Evolutionary conservation across 352 stramenopile species (phyloP), one percentile per base, ranked within the genome.

Genomic region (Globisporangium middletonii): DNA sequence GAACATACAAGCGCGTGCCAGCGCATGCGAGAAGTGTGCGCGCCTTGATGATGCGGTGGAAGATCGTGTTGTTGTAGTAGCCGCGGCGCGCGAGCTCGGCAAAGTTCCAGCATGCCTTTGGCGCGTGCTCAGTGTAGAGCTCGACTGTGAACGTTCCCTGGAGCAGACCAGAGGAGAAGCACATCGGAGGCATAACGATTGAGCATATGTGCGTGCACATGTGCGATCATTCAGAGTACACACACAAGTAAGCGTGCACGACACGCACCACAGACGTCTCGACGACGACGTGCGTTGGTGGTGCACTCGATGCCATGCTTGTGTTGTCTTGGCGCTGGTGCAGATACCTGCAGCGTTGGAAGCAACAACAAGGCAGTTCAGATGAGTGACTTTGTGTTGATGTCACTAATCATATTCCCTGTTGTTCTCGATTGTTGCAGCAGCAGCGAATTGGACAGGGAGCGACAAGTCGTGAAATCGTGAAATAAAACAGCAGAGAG

Each of bases 51-150:
- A 98, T 88, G 61, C 94, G 81, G 68, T 98, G 95, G 68, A 98
- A 98, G 55, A 97, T 93, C 15, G 89, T 96, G 59, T 94, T 97
- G 77, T 98, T 93, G 73, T 98, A 98, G 74, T 97, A 98, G 18
- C 94, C 95, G 28, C 83, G 83, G 27, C 92, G 77, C 51, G 92
- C 86, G 50, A 98, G 78, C 64, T 97, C 86, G 7, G 76, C 72
- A 43, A 98, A 84, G 75, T 98, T 98, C 72, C 94, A 88, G 75
- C 94, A 98, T 28, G 88, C 95, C 50, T 83, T 80, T 2, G 94
- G 94, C 18, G 94, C 90, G 70, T 98, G 88, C 49, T 97, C 77
- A 57, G 78, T 88, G 79, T 98, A 98, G 30, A 98, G 67, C 69
- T 98, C 94, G 59, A 98, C 72, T 11, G 85, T 95, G 61, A 98